A percentile compares a stretch with the other conserved stretches of the same genome.
Conservation (phyloP, 1,284 basidiomycete genomes). For the Sparassis latifolia region DNA sequence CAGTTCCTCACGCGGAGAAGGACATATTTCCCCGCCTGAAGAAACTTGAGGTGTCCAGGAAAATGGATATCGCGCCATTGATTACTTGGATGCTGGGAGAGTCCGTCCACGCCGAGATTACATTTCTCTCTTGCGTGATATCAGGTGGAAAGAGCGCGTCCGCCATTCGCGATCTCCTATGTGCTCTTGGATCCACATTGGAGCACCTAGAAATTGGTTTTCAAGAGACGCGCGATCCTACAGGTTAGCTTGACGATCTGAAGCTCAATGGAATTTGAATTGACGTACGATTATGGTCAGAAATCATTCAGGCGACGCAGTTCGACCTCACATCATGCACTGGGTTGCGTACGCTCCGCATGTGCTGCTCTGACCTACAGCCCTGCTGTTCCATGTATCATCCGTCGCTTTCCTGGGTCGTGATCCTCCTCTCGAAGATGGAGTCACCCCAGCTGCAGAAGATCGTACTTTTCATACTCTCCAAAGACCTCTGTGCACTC, state of each 20-base stretch:
- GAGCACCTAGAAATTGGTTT: constrained; percentile 15
- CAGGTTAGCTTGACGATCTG: constrained; percentile 10
- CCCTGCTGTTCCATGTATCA: constrained; percentile 3
- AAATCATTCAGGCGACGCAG: constrained; percentile 12
- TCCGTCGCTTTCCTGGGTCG: constrained; percentile 21
- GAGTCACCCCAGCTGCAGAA: constrained; percentile 10
- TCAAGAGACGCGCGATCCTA: constrained; percentile 16
- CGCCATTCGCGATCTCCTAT: constrained; percentile 14
- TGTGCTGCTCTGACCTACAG: constrained; percentile 9
- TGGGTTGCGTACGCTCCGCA: constrained; percentile 11
- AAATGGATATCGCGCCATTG: constrained; percentile 14
- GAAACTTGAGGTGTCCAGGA: constrained; percentile 15
- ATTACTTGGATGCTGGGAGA: constrained; percentile 14
- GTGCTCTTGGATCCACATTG: constrained; percentile 12
- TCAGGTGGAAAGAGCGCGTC: constrained; percentile 12
- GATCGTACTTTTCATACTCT: constrained; percentile 12
- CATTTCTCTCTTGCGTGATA: constrained; percentile 14
- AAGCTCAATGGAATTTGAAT: too few species aligned
- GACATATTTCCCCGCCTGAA: constrained; percentile 6
- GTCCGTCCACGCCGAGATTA: constrained; percentile 6
- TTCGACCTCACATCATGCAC: constrained; percentile 12
- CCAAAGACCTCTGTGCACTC: constrained; percentile 10
- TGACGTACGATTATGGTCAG: constrained; percentile 3
- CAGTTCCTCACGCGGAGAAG: background rate
- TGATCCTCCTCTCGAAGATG: constrained; percentile 17